These are phyloP conservation scores for Aspergillus uvarum DNA, from an alignment of 2,329 filamentous ascomycete species.

Conservation along the genomic window DNA sequence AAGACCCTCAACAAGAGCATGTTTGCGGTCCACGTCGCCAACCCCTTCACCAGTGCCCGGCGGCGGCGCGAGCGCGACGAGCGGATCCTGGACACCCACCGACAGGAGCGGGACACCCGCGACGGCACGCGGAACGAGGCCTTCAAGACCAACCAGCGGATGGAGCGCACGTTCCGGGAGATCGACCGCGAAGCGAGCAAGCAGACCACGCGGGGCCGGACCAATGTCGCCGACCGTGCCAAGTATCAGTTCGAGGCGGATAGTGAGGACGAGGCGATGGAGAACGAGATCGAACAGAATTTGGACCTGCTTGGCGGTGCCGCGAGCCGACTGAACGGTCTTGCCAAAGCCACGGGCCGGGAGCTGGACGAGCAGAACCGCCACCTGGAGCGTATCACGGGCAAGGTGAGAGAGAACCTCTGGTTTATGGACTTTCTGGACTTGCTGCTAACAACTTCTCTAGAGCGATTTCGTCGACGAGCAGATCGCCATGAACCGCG, in stretches of 20 bases:
- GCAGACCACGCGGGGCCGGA: conserved; percentile 52
- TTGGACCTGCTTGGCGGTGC: conserved; percentile 60
- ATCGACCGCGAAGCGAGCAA: conserved; percentile 54
- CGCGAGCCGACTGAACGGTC: conserved; percentile 68
- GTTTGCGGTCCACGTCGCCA: conserved; percentile 79
- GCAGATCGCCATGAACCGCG: conserved; percentile 74
- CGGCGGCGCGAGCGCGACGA: conserved; percentile 66
- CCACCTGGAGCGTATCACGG: conserved; percentile 72
- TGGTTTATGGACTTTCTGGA: not conserved
- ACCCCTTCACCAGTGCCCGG: conserved; percentile 72
- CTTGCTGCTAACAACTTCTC: conserved; percentile 23
- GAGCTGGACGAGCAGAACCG: conserved; percentile 77
- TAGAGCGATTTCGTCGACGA: conserved; percentile 83
- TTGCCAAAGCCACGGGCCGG: conserved; percentile 70
- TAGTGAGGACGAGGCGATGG: conserved; percentile 66
- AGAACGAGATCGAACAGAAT: conserved; percentile 69
- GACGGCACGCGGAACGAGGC: conserved; percentile 58
- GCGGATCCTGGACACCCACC: conserved; percentile 65
- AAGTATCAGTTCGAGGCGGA: conserved; percentile 82
- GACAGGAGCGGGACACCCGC: conserved; percentile 55
- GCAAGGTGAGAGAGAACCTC: conserved; percentile 63
- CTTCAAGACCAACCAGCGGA: conserved; percentile 55
- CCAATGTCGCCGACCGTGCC: conserved; percentile 59
- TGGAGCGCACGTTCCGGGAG: conserved; percentile 66
- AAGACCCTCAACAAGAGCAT: conserved; percentile 86